Evolutionary conservation across 2,329 filamentous ascomycete species (phyloP).

Genomic region (Simplicillium sp.): DNA sequence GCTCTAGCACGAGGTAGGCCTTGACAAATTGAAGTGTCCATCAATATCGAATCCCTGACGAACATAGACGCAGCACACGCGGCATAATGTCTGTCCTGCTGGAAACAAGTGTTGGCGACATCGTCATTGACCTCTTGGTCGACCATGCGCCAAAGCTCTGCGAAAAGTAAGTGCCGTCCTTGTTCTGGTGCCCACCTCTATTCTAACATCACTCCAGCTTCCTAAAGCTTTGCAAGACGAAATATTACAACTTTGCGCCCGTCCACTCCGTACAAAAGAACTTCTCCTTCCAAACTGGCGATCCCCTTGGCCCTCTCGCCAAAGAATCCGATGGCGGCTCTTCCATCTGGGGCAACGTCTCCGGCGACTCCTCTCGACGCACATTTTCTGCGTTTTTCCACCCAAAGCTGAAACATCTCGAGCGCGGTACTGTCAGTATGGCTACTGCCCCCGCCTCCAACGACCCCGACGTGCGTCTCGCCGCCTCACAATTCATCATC

Average conservation of each 20-base stretch:
- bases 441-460: slow-evolving; percentile 71
- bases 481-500: slow-evolving; percentile 88
- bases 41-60: too few relatives aligned
- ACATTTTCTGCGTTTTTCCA: slow-evolving; percentile 80
- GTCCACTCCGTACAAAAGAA: slow-evolving; percentile 87
- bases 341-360: slow-evolving; percentile 82
- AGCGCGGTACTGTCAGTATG: slow-evolving; percentile 93
- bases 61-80: neutral
- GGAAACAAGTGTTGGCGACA: slow-evolving; percentile 86
- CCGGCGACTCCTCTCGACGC: slow-evolving; percentile 56
- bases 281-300: slow-evolving; percentile 94
- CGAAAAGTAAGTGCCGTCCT: slow-evolving; percentile 69
- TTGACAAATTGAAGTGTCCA: too few relatives aligned
- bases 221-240: slow-evolving; percentile 95
- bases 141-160: slow-evolving; percentile 86
- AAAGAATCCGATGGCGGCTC: slow-evolving; percentile 82
- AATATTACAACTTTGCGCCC: slow-evolving; percentile 98
- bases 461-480: slow-evolving; percentile 73
- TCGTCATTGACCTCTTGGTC: slow-evolving; percentile 86
- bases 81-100: slow-evolving; percentile 90
- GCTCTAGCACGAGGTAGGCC: too few relatives aligned
- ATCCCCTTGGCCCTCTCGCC: slow-evolving; percentile 80
- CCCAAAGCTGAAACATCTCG: slow-evolving; percentile 77
- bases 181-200: slow-evolving; percentile 19
- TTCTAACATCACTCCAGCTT: slow-evolving; percentile 54